phyloP scores from a whole-genome alignment of 1,284 basidiomycete genomes.

The Tylopilus sp. region DNA sequence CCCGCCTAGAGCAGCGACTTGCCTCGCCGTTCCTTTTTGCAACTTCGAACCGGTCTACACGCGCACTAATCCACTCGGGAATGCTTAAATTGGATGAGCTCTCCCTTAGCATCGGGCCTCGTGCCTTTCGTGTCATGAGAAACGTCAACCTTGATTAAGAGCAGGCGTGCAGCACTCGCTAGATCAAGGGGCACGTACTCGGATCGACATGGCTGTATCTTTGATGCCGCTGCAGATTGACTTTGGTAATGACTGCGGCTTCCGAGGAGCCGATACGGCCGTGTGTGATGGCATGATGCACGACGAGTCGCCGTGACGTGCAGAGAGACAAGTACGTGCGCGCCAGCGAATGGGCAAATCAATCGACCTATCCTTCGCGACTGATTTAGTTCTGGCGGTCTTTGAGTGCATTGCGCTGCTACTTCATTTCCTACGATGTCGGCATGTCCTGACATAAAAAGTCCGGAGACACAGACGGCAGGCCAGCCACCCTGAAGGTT shows the following conservation, averaged over 20 bases:
- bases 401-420: conserved; percentile 5
- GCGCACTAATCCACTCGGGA: neutral
- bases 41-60: neutral
- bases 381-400: conserved; percentile 10
- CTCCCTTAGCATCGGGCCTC: conserved; percentile 7
- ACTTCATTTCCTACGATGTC: conserved; percentile 19
- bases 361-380: conserved; percentile 19
- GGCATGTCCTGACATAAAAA: conserved; percentile 11
- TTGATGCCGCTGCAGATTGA: conserved; percentile 27
- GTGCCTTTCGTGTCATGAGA: conserved; percentile 9
- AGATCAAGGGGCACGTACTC: conserved; percentile 14
- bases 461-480: conserved; percentile 5
- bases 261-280: conserved; percentile 29
- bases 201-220: conserved; percentile 28
- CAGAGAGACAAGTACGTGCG: conserved; percentile 36
- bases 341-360: conserved; percentile 25
- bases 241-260: conserved; percentile 31
- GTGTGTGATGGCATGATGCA: conserved; percentile 2
- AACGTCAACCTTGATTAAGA: conserved; percentile 12
- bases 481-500: no score
- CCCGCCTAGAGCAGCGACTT: neutral
- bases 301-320: conserved; percentile 37
- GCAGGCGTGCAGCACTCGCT: conserved; percentile 5
- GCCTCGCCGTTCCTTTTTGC: neutral
- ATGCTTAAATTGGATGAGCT: no score